These are phyloP conservation scores for Torulaspora delbrueckii DNA, from an alignment of 805 yeast species.

Conservation along the genomic window DNA sequence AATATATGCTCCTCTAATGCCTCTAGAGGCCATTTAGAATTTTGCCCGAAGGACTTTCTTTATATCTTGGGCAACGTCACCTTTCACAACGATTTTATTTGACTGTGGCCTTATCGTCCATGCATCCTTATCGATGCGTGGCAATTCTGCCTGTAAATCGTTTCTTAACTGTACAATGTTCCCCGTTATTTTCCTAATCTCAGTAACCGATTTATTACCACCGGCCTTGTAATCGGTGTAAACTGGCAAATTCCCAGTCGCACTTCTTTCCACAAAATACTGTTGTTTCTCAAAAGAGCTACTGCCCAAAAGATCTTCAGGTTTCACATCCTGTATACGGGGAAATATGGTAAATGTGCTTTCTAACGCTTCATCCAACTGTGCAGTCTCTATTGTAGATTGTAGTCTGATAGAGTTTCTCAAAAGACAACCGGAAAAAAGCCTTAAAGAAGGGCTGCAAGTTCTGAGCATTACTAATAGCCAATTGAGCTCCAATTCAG, in stretches of 20 bases:
- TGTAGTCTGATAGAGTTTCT: conserved; percentile 6
- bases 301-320: conserved; percentile 29
- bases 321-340: conserved; percentile 28
- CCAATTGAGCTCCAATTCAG: background rate
- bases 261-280: conserved; percentile 44
- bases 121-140: conserved; percentile 43
- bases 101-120: conserved; percentile 49
- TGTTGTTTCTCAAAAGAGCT: conserved; percentile 28
- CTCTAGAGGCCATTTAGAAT: conserved; percentile 10
- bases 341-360: conserved; percentile 25
- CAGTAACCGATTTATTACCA: conserved; percentile 61
- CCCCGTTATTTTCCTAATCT: conserved; percentile 67
- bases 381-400: conserved; percentile 4
- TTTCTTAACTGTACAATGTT: conserved; percentile 58
- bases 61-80: conserved; percentile 39
- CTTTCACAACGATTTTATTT: conserved; percentile 49
- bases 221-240: conserved; percentile 59
- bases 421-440: background rate
- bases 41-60: conserved; percentile 27
- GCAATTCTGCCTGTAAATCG: conserved; percentile 53
- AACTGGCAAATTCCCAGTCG: conserved; percentile 73
- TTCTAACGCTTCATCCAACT: background rate
- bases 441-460: background rate
- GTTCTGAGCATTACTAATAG: background rate
- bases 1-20: background rate